Evolutionary conservation across 2,329 filamentous ascomycete genomes (phyloP), one percentile per base, ranked within the genome.

Genomic region (Talaromyces sp.): DNA sequence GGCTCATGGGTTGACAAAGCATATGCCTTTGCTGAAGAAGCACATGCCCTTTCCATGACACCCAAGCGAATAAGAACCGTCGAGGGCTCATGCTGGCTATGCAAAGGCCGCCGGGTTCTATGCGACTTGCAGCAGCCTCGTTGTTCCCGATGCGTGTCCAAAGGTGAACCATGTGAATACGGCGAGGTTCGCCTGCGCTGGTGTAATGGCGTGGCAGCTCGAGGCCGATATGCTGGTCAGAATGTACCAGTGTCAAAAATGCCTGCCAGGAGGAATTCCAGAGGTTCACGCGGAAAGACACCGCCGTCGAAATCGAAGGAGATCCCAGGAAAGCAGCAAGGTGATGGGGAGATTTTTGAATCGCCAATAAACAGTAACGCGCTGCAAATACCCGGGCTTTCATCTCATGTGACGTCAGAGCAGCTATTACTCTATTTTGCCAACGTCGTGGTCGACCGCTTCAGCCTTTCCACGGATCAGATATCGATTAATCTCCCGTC

Each of bases 71-170:
- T 68, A 27, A 60, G 68, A 51, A 69, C 70, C 27, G 72, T 76
- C 56, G 69, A 74, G 63, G 77, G 77, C n/a, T 79, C 77, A 6
- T 80, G 77, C 64, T 79, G 77, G 77, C 71, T 73, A 25, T 80
- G 77, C 68, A 79, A 78, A 64, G 77, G 79, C 55, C 73, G 77
- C 11, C 70, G 77, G 27, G 76, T 79, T 51, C 78, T 79, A 63
- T 80, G 77, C 64, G 77, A 79, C 61, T 71, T 80, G 9, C 67
- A 69, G 28, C 69, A 71, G 27, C 75, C 77, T 2, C 66, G 68
- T 2, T 80, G 77, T 63, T 71, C 70, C 4, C 75, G 76, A 58
- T 80, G 77, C 61, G 58, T 63, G 19, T 36, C 62, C 13, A 63
- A 65, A 33, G 60, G 65, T 7, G 63, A 63, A 44, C 33, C 54